phyloP scores from a whole-genome alignment of 83 land plant species.

The Picea abies region DNA sequence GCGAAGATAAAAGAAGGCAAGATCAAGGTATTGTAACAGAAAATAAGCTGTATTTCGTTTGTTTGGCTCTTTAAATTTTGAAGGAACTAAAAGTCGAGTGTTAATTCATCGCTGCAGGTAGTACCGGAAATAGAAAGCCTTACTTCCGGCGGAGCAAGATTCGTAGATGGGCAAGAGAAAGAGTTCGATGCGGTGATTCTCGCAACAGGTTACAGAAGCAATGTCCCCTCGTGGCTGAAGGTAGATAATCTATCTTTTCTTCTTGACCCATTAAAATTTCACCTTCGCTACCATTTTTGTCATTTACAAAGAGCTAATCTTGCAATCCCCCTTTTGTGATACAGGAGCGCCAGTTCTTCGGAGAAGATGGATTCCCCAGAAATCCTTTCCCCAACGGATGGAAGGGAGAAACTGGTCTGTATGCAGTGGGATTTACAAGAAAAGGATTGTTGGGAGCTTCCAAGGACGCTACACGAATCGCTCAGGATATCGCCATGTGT shows the following conservation, averaged over 20 bases:
- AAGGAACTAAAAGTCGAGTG: too few species aligned
- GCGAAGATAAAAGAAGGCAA: constrained; percentile 48
- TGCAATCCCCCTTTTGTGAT: background rate
- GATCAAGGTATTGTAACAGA: constrained; percentile 50
- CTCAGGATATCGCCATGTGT: constrained; percentile 48
- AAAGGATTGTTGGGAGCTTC: constrained; percentile 65
- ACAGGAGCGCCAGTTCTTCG: constrained; percentile 58
- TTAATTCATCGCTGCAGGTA: constrained; percentile 38
- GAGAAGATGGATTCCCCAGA: constrained; percentile 52
- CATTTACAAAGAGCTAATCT: too few species aligned
- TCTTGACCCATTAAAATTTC: too few species aligned
- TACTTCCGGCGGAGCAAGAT: constrained; percentile 39
- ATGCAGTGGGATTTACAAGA: constrained; percentile 72
- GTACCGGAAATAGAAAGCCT: constrained; percentile 52
- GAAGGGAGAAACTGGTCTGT: constrained; percentile 66
- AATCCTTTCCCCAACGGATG: constrained; percentile 61
- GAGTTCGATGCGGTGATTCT: constrained; percentile 67
- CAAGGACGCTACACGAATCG: constrained; percentile 59
- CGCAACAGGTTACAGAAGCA: constrained; percentile 87
- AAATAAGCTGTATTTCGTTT: too few species aligned
- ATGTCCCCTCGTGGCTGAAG: constrained; percentile 81
- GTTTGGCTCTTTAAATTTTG: too few species aligned
- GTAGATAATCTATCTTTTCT: constrained; percentile 19
- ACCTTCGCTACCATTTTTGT: too few species aligned
- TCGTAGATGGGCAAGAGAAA: constrained; percentile 56